A percentile compares a stretch with the other conserved stretches of the same genome.
phyloP scores from a whole-genome alignment of 768 basidiomycete genomes.

The Termitomyces sp. region DNA sequence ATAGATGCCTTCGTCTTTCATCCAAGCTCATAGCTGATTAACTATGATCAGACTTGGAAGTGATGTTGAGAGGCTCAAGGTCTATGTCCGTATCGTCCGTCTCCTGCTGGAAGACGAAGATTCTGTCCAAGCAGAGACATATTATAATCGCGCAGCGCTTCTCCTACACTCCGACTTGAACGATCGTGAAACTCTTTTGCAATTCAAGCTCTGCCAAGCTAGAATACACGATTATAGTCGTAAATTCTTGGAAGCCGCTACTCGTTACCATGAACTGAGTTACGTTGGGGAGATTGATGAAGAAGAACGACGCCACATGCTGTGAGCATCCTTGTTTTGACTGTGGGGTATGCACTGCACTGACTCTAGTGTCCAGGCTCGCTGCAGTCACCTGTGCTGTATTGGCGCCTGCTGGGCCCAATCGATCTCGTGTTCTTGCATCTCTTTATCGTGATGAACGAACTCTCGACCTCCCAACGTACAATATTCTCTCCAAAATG shows the following conservation, averaged over 20 bases:
- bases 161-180: slow-evolving; percentile 70
- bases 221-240: slow-evolving; percentile 90
- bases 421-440: slow-evolving; percentile 89
- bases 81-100: slow-evolving; percentile 93
- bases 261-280: slow-evolving; percentile 91
- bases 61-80: slow-evolving; percentile 83
- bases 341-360: neutral
- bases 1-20: neutral
- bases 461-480: slow-evolving; percentile 70
- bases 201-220: slow-evolving; percentile 92
- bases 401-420: slow-evolving; percentile 94
- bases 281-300: slow-evolving; percentile 91
- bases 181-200: slow-evolving; percentile 76
- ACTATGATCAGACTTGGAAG: slow-evolving; percentile 48
- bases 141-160: slow-evolving; percentile 93
- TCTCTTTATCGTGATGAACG: slow-evolving; percentile 95
- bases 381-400: slow-evolving; percentile 96
- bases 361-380: slow-evolving; percentile 40
- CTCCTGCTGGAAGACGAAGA: slow-evolving; percentile 95
- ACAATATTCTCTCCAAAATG: slow-evolving; percentile 96
- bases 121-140: slow-evolving; percentile 95
- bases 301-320: slow-evolving; percentile 85
- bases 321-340: slow-evolving; percentile 54
- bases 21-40: slow-evolving; percentile 3
- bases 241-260: slow-evolving; percentile 92